Percentiles rank a stretch among this genome's conserved stretches.
Evolutionary conservation across 345 rosid genomes (phyloP).

Genomic region (Jatropha curcas): DNA sequence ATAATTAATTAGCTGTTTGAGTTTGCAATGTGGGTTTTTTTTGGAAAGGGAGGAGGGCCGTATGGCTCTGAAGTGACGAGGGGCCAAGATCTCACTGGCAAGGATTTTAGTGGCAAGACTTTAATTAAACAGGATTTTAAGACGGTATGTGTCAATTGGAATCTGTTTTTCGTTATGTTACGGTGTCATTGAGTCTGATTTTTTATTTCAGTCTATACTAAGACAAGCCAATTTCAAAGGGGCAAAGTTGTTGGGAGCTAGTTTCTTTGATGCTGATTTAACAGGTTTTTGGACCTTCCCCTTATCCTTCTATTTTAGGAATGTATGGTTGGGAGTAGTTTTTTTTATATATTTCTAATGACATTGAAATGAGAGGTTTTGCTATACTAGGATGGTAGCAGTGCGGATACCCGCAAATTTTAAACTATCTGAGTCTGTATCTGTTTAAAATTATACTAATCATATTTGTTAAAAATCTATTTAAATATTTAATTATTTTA

Average conservation of each 20-base stretch:
- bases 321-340: not conserved
- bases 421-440: too few species aligned
- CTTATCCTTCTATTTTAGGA: not conserved
- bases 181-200: not conserved
- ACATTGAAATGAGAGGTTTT: not conserved
- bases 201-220: conserved; percentile 63
- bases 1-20: not conserved
- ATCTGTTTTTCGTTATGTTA: not conserved
- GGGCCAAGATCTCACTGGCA: conserved; percentile 86
- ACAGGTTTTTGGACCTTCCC: conserved; percentile 52
- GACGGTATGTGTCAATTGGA: conserved; percentile 48
- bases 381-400: too few species aligned
- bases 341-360: not conserved
- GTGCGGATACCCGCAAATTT: too few species aligned
- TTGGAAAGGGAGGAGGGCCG: conserved; percentile 83
- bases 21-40: conserved; percentile 25
- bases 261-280: conserved; percentile 94
- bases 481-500: too few species aligned
- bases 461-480: too few species aligned
- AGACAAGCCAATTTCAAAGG: conserved; percentile 92
- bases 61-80: conserved; percentile 89
- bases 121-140: conserved; percentile 89
- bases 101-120: conserved; percentile 84
- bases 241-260: conserved; percentile 86
- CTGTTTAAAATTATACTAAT: too few species aligned